These are phyloP conservation scores for Neurospora sp. DNA, from an alignment of 495 filamentous ascomycete genomes.

Conservation along the genomic window DNA sequence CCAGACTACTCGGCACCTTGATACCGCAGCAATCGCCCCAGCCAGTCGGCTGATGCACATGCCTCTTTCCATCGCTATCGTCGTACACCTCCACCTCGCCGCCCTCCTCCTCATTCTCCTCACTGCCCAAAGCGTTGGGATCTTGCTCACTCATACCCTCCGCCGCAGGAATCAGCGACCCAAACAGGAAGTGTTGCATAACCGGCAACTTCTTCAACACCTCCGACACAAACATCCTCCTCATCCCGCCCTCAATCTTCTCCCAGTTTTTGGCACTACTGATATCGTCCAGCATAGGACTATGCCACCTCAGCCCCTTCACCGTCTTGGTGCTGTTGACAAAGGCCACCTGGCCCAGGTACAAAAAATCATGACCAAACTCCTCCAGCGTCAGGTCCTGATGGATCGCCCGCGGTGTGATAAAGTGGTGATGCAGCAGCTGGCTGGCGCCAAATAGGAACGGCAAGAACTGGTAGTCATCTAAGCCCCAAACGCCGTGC, in stretches of 20 bases:
- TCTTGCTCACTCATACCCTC: slow-evolving; percentile 67
- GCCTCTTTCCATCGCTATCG: slow-evolving; percentile 56
- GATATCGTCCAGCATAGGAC: slow-evolving; percentile 97
- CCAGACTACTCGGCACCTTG: slow-evolving; percentile 89
- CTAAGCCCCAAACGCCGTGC: slow-evolving; percentile 93
- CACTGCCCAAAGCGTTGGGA: slow-evolving; percentile 24
- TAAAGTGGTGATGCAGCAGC: slow-evolving; percentile 73
- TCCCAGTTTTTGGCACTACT: slow-evolving; percentile 81
- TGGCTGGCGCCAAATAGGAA: slow-evolving; percentile 92
- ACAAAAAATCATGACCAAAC: slow-evolving; percentile 70
- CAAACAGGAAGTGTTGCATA: slow-evolving; percentile 97
- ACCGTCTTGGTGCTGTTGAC: slow-evolving; percentile 96
- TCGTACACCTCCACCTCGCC: slow-evolving; percentile 46
- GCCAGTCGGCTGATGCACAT: slow-evolving; percentile 50
- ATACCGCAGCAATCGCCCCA: slow-evolving; percentile 99
- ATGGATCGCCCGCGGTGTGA: slow-evolving; percentile 82
- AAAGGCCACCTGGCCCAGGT: slow-evolving; percentile 84
- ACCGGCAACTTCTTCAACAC: slow-evolving; percentile 91
- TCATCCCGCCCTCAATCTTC: slow-evolving; percentile 92
- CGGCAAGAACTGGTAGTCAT: slow-evolving; percentile 96
- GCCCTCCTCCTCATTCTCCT: slow-evolving; percentile 43
- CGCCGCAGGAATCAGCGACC: slow-evolving; percentile 64
- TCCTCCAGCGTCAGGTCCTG: slow-evolving; percentile 78
- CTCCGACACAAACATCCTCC: slow-evolving; percentile 89
- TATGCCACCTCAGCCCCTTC: slow-evolving; percentile 91